Percentiles rank a stretch among this genome's conserved stretches.
Conservation (phyloP, 805 yeast species). For the Danielozyma ontarioensis region DNA sequence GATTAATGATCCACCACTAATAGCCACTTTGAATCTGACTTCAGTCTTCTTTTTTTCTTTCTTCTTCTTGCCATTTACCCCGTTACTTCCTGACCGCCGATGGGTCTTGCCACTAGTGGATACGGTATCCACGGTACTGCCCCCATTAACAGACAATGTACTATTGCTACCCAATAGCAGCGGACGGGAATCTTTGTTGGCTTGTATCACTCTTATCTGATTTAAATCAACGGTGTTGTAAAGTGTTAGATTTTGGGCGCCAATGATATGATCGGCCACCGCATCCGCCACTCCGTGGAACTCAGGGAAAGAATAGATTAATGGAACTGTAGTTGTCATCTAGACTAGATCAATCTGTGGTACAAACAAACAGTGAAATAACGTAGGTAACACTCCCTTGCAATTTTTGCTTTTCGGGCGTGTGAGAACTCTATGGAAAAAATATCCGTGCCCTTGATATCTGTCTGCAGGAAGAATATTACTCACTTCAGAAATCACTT, state of each 20-base stretch:
- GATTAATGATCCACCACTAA: slow-evolving; percentile 89
- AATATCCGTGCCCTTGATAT: too few species aligned
- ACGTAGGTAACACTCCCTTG: too few species aligned
- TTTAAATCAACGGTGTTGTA: slow-evolving; percentile 36
- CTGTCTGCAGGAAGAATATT: too few species aligned
- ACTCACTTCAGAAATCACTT: too few species aligned
- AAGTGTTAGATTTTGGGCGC: slow-evolving; percentile 76
- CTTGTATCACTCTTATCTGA: slow-evolving; percentile 28
- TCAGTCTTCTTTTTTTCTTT: slow-evolving; percentile 52
- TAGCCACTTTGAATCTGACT: slow-evolving; percentile 80
- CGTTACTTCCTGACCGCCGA: slow-evolving; percentile 8
- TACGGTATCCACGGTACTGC: slow-evolving; percentile 2
- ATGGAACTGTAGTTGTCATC: slow-evolving; percentile 95
- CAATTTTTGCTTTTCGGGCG: too few species aligned
- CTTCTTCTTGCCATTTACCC: slow-evolving; percentile 23
- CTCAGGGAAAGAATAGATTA: slow-evolving; percentile 88
- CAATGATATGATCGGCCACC: slow-evolving; percentile 88
- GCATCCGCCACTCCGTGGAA: slow-evolving; percentile 91
- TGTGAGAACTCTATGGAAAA: too few species aligned
- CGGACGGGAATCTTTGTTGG: slow-evolving; percentile 13
- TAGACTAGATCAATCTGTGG: too few species aligned
- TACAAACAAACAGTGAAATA: too few species aligned
- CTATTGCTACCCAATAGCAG: slow-evolving; percentile 8
- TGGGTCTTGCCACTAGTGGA: slow-evolving; percentile 4
- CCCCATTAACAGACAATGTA: slow-evolving; percentile 6